These are phyloP conservation scores for Cladosporium phlei DNA, from an alignment of 2,329 filamentous ascomycete species.

Conservation along the genomic window DNA sequence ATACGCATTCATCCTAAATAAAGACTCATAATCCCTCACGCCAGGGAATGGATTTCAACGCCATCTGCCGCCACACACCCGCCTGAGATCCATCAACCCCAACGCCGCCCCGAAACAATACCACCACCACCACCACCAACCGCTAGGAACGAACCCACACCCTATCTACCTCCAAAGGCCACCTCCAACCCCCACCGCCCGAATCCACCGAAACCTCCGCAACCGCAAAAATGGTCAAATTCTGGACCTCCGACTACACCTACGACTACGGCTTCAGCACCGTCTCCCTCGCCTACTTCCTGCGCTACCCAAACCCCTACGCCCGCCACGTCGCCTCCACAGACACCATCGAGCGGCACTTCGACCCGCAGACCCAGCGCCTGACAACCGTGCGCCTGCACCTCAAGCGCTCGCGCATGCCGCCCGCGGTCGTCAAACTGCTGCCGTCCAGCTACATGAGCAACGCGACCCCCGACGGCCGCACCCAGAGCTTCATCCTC, in stretches of 20 bases:
- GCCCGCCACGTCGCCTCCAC: conserved; percentile 76
- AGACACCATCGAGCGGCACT: conserved; percentile 70
- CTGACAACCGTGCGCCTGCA: conserved; percentile 75
- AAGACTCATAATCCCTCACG: too few relatives aligned
- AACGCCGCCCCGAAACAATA: too few relatives aligned
- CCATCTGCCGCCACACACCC: too few relatives aligned
- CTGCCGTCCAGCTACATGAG: conserved; percentile 66
- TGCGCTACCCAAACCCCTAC: conserved; percentile 84
- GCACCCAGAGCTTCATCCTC: conserved; percentile 71
- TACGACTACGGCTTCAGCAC: conserved; percentile 80
- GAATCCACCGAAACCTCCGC: background rate
- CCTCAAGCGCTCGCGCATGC: conserved; percentile 75
- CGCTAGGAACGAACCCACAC: too few relatives aligned
- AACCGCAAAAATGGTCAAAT: conserved; percentile 44
- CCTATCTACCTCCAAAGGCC: too few relatives aligned
- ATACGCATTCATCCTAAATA: too few relatives aligned
- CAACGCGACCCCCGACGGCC: conserved; percentile 45
- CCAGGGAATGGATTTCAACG: too few relatives aligned
- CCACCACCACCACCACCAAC: background rate
- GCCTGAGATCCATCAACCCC: too few relatives aligned
- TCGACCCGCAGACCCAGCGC: conserved; percentile 68
- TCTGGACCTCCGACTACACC: conserved; percentile 56
- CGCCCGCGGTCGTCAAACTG: conserved; percentile 68
- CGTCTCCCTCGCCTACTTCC: conserved; percentile 83
- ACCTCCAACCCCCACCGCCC: background rate